Evolutionary conservation across 1,139 yeast genomes (phyloP).

Genomic region (Hansenula lynferdii): DNA sequence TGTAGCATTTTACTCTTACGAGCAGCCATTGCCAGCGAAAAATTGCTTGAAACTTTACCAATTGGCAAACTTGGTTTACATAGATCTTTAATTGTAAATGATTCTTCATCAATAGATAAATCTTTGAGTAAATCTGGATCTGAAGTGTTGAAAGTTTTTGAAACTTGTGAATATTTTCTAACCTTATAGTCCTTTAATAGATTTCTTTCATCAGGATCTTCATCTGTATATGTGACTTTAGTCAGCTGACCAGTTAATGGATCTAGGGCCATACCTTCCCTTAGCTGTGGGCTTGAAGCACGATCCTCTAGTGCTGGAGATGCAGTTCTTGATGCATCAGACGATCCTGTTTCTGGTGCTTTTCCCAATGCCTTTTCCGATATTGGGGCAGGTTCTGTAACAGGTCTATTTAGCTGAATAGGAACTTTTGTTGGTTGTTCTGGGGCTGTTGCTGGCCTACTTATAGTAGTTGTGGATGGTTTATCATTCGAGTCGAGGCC

Average conservation of each 20-base stretch:
- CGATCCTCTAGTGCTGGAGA: constrained; percentile 13
- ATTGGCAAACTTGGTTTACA: constrained; percentile 78
- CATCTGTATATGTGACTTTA: constrained; percentile 23
- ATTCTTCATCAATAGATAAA: constrained; percentile 47
- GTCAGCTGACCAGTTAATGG: constrained; percentile 13
- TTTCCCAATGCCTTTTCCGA: not conserved
- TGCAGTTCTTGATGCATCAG: constrained; percentile 3
- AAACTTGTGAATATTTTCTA: constrained; percentile 36
- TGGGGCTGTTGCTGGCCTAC: not conserved
- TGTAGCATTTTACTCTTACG: constrained; percentile 34
- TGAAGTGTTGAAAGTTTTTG: constrained; percentile 29
- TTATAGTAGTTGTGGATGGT: not conserved
- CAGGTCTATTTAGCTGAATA: not conserved
- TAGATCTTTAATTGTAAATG: constrained; percentile 75
- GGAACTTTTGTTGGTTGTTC: not conserved
- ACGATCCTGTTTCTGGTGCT: not conserved
- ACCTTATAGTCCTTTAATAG: constrained; percentile 19
- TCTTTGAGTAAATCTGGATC: constrained; percentile 33
- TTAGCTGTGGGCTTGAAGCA: no score
- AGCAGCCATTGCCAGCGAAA: constrained; percentile 56
- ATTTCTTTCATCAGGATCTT: constrained; percentile 7
- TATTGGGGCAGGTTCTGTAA: not conserved
- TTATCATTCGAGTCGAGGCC: not conserved
- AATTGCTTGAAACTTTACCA: constrained; percentile 68
- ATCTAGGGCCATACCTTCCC: constrained; percentile 24